Conservation (phyloP, 768 basidiomycete genomes). For the Cyathus striatus region DNA sequence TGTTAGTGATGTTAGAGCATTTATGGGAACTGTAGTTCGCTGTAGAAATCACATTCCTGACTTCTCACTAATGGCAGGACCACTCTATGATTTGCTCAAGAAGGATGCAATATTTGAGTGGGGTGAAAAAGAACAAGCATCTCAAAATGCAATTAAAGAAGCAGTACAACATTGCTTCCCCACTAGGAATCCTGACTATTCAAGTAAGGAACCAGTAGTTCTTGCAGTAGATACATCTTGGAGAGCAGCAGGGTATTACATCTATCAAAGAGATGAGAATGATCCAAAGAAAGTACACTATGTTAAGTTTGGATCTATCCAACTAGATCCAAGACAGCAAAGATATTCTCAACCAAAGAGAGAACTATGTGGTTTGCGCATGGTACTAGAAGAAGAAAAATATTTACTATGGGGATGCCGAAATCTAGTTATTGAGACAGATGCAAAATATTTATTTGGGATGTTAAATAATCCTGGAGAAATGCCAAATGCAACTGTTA, state of each 20-base stretch:
- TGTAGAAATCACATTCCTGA: constrained; percentile 18
- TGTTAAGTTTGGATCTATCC: constrained; percentile 30
- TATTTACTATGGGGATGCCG: constrained; percentile 14
- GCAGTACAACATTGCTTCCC: constrained; percentile 3
- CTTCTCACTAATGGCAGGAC: constrained; percentile 9
- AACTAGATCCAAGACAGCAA: constrained; percentile 25
- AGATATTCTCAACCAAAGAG: constrained; percentile 33
- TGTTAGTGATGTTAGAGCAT: constrained; percentile 10
- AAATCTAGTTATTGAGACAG: constrained; percentile 25
- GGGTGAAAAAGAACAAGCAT: constrained; percentile 1
- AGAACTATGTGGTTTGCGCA: constrained; percentile 31
- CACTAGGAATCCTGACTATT: constrained; percentile 1
- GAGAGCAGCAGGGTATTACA: constrained; percentile 29
- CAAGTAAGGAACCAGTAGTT: constrained; percentile 1
- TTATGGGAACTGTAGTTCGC: constrained; percentile 16
- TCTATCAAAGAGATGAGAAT: constrained; percentile 23
- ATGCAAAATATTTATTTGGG: constrained; percentile 25
- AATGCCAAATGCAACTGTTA: constrained; percentile 25
- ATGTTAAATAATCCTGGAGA: constrained; percentile 29
- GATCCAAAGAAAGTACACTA: constrained; percentile 17
- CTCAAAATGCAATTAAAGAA: constrained; percentile 8
- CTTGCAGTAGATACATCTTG: constrained; percentile 1
- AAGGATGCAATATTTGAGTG: constrained; percentile 18
- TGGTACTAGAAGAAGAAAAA: constrained; percentile 12
- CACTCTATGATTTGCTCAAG: constrained; percentile 13